Evolutionary conservation across 2,329 filamentous ascomycete genomes (phyloP).

Genomic region (Metarhizium anisopliae): DNA sequence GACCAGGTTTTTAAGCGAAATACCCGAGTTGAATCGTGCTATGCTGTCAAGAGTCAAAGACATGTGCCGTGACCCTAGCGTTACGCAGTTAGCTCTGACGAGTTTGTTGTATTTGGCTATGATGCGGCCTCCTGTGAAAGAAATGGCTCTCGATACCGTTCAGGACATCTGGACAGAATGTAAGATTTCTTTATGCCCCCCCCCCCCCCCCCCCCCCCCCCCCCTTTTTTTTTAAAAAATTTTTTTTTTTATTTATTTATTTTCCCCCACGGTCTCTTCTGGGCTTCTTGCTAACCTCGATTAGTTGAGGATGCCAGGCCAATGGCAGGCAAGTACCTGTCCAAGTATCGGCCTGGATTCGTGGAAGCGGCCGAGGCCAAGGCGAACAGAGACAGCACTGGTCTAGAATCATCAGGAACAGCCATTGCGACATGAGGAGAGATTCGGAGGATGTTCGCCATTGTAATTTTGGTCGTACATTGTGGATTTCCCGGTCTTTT

Average conservation of each 20-base stretch:
- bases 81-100: slow-evolving; percentile 53
- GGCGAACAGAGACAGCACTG: slow-evolving; percentile 12
- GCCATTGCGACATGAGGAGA: slow-evolving; percentile 22
- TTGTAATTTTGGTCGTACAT: neutral
- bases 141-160: slow-evolving; percentile 55
- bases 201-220: neutral
- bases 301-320: slow-evolving; percentile 55
- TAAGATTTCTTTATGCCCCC: slow-evolving; percentile 28
- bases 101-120: slow-evolving; percentile 59
- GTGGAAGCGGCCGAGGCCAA: slow-evolving; percentile 22
- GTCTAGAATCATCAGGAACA: slow-evolving; percentile 13
- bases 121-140: slow-evolving; percentile 56
- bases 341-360: slow-evolving; percentile 51
- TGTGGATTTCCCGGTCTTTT: neutral
- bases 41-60: slow-evolving; percentile 66
- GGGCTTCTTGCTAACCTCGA: neutral
- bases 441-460: neutral
- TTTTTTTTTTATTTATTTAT: neutral
- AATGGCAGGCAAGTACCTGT: slow-evolving; percentile 53
- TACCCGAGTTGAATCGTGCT: slow-evolving; percentile 65
- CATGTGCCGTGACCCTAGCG: slow-evolving; percentile 57
- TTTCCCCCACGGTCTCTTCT: neutral
- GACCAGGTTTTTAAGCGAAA: slow-evolving; percentile 83
- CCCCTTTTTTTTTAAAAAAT: no score
- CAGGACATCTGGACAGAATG: slow-evolving; percentile 60